Conservation (phyloP, 2,329 filamentous ascomycete species). For the Aspergillus sergii region DNA sequence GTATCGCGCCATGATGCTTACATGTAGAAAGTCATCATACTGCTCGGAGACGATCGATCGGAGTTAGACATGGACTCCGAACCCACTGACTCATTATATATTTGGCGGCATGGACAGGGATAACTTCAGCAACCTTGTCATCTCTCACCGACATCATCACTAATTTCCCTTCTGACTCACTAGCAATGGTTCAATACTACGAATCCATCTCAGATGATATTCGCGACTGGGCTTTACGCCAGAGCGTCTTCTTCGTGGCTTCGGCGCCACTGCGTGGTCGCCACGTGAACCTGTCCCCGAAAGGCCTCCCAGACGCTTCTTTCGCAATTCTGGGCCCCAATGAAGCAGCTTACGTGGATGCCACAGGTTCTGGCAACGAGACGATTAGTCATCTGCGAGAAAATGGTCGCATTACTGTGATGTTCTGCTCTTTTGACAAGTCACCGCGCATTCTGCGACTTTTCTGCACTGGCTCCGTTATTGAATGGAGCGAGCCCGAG, state of each 20-base stretch:
- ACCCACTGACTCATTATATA: not conserved
- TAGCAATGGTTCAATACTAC: conserved; percentile 63
- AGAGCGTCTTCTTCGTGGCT: conserved; percentile 75
- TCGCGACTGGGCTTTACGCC: conserved; percentile 64
- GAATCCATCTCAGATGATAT: conserved; percentile 58
- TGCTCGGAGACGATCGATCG: not conserved
- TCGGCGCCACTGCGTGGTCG: conserved; percentile 68
- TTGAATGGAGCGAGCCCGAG: conserved; percentile 60
- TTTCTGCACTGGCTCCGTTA: conserved; percentile 61
- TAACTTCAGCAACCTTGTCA: not conserved
- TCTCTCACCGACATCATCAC: not conserved
- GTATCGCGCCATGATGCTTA: not conserved
- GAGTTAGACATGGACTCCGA: not conserved
- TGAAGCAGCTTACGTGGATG: conserved; percentile 70
- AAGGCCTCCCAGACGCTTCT: conserved; percentile 66
- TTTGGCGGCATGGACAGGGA: not conserved
- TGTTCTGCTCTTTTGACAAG: conserved; percentile 69
- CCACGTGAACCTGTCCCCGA: conserved; percentile 77
- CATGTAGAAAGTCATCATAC: not conserved
- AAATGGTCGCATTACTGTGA: conserved; percentile 72
- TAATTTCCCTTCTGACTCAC: too few species aligned
- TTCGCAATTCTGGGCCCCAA: conserved; percentile 63
- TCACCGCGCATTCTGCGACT: conserved; percentile 65
- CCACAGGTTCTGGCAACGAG: conserved; percentile 74
- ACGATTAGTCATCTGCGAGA: conserved; percentile 77